These are phyloP conservation scores for Talaromyces thailandensis DNA, from an alignment of 495 filamentous ascomycete genomes.

Conservation along the genomic window DNA sequence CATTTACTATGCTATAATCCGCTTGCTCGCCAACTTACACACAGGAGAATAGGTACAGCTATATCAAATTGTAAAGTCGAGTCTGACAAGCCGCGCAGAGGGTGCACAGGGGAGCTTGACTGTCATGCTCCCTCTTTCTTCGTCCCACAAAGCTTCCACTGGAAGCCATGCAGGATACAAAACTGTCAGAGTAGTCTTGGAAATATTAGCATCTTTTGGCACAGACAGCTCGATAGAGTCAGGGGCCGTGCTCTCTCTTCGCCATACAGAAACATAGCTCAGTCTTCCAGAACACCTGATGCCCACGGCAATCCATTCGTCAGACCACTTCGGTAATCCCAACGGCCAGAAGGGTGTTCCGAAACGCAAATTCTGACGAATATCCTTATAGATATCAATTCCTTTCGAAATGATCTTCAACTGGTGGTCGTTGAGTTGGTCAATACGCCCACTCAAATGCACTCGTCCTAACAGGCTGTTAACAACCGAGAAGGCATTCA, in stretches of 20 bases:
- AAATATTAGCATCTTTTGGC: not conserved
- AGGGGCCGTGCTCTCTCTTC: not conserved
- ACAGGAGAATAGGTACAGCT: not conserved
- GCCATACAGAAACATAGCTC: constrained; percentile 14
- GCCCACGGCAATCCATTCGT: constrained; percentile 13
- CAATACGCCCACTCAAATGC: constrained; percentile 16
- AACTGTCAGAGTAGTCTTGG: not conserved
- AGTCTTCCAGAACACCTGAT: not conserved
- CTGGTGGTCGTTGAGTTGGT: constrained; percentile 9
- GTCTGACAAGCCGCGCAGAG: not conserved
- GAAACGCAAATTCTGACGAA: constrained; percentile 5
- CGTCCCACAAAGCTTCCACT: not conserved
- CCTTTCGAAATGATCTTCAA: constrained; percentile 11
- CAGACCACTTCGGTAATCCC: constrained; percentile 12
- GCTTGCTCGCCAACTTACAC: too few species aligned
- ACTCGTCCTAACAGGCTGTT: constrained; percentile 17
- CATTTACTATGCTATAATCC: too few species aligned
- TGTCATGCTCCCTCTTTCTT: not conserved
- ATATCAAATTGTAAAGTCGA: not conserved
- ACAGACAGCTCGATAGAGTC: not conserved
- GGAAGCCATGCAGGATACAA: not conserved
- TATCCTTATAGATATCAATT: constrained; percentile 12
- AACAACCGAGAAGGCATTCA: constrained; percentile 14
- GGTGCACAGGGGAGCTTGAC: not conserved
- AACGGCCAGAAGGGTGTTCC: constrained; percentile 13